phyloP scores from a whole-genome alignment of 2,329 filamentous ascomycete genomes.

The Endoconidiophora polonica region DNA sequence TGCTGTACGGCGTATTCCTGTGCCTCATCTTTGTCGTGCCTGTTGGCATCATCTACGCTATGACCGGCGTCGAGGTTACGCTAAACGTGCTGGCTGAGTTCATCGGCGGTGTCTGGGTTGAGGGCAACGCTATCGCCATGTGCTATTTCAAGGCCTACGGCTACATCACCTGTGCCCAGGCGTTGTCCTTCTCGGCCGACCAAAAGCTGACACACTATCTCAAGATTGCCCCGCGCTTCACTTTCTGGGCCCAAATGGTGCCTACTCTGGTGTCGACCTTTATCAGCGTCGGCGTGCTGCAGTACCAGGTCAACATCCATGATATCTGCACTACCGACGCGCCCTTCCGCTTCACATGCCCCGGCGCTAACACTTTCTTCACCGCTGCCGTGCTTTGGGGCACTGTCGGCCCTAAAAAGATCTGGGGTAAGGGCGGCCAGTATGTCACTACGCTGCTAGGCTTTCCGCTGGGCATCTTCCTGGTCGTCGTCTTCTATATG shows the following conservation, averaged over 20 bases:
- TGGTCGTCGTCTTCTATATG: constrained; percentile 21
- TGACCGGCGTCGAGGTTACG: constrained; percentile 34
- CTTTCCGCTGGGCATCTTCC: constrained; percentile 21
- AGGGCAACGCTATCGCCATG: constrained; percentile 35
- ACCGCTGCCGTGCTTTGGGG: constrained; percentile 31
- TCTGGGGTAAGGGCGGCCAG: constrained; percentile 25
- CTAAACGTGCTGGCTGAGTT: constrained; percentile 38
- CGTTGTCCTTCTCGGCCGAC: constrained; percentile 33
- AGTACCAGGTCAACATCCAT: constrained; percentile 26
- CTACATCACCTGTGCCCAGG: constrained; percentile 32
- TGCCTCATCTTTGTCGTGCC: constrained; percentile 35
- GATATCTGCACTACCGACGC: constrained; percentile 24
- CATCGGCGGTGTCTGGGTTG: constrained; percentile 33
- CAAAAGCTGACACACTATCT: constrained; percentile 37
- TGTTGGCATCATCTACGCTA: constrained; percentile 35
- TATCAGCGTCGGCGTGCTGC: constrained; percentile 31
- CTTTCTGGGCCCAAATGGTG: constrained; percentile 41
- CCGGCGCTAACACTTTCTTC: constrained; percentile 24
- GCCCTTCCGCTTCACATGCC: constrained; percentile 23
- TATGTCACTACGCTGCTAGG: constrained; percentile 25
- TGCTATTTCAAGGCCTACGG: constrained; percentile 39
- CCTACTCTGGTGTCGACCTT: constrained; percentile 38
- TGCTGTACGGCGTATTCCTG: constrained; percentile 33
- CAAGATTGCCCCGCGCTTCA: constrained; percentile 43
- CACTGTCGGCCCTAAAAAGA: constrained; percentile 25